Base-by-base conservation (phyloP, 371 early-diverging fungal genomes). In the Rhizopus sp. region DNA sequence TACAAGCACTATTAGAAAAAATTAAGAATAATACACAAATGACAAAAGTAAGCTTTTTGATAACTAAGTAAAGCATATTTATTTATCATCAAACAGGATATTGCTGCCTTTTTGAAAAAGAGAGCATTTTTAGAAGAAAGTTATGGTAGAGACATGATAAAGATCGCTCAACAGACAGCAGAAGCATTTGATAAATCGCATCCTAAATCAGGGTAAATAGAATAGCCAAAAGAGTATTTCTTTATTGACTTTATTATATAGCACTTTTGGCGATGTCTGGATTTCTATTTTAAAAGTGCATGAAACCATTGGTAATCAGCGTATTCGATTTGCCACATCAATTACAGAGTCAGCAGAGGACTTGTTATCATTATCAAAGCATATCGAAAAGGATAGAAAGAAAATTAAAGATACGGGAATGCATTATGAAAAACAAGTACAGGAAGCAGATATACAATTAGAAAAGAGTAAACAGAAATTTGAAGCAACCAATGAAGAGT, bases 381-480 rank as follows among this genome's bases (percentile, higher is more conserved):
- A 90, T 55, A 89, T 88, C 5, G 94, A 93, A 53, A 78, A 89
- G 31, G 85, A 84, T 50, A 78, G 94, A 55, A 93, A 93, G 62
- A 88, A 89, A 86, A 80, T 89, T 15, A 92, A 92, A 68, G 93
- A 92, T 46, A 80, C 87, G 31, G 88, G 89, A 12, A 72, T 73
- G 39, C 85, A 82, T 49, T 84, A 89, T 59, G 87, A 85, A 61
- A 88, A 88, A 55, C 62, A 74, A 34, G 77, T 92, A 2, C 73
- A 73, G 32, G 92, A 92, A 10, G 78, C 88, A 5, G 92, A 93
- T 57, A 58, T 66, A 35, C 69, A 75, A 32, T 68, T 93, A 55
- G 92, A 92, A 66, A 92, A 92, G 85, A 83, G 84, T 50, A 87
- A 88, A 50, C 80, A 73, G 60, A 86, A 86, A 58, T 93, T 89